Base-by-base conservation (phyloP, 2,329 filamentous ascomycete species). In the Penicillium expansum region DNA sequence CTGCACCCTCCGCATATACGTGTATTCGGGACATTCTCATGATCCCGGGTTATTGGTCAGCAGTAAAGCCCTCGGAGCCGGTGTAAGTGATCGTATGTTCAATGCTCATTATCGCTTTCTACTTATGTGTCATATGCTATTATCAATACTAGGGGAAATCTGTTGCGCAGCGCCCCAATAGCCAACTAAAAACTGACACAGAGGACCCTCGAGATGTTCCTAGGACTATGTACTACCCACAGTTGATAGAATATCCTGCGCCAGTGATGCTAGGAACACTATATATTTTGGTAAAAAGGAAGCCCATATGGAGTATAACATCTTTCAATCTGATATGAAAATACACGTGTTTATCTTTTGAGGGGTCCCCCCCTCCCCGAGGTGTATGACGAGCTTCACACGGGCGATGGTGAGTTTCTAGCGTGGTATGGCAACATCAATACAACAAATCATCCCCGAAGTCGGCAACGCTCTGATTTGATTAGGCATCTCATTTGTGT, bases 351-450 rank as follows among this genome's bases (percentile, higher is more conserved):
- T 13, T 24, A n/a, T 47, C 27, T 33, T 24, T 27, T 32, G n/a
- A 29, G n/a, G 5, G 47, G 50, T 49, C 44, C 55, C 58, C 62
- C 50, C 56, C 58, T 63, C 41, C 3, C 9, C 24, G 18, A 33
- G 10, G 18, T 37, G 38, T 47, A 64, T 64, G 60, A 49, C 60
- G 62, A 63, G 55, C 57, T 62, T 20, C 14, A 35, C 24, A n/a
- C 32, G 18, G 42, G 33, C 16, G 16, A 59, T 58, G 41, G 24
- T 57, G 38, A 30, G 39, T 32, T 44, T 27, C 51, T 56, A 41
- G 49, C 16, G 48, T 41, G 22, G 16, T 44, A 56, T 61, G 56
- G 27, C 49, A 56, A 43, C 47, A 41, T 41, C 38, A 57, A 9
- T 22, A 38, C 22, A 20, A 14, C 16, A 49, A 49, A 52, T 55